Conservation (phyloP, 257 asterid genomes). For the Verbena officinalis region DNA sequence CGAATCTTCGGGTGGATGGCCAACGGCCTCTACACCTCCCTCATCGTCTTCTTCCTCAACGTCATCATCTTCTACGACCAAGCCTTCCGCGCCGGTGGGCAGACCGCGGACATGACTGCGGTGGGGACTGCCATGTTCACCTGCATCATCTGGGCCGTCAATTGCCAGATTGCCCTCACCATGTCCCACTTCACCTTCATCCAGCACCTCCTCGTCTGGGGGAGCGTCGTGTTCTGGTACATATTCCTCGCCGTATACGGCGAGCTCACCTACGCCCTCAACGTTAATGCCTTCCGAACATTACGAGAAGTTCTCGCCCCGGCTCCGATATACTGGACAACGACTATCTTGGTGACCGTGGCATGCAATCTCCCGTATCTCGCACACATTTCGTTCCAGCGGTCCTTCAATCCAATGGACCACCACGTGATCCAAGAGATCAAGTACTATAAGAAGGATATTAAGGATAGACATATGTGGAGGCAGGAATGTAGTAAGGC, state of each 20-base stretch:
- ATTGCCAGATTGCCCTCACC: slow-evolving; percentile 78
- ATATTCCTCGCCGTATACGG: slow-evolving; percentile 71
- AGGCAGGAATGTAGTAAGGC: slow-evolving; percentile 69
- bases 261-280: slow-evolving; percentile 41
- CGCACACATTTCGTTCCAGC: slow-evolving; percentile 67
- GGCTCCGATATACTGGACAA: slow-evolving; percentile 78
- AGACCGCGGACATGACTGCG: slow-evolving; percentile 88
- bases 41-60: slow-evolving; percentile 76
- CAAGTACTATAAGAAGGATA: slow-evolving; percentile 67
- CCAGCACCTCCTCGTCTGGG: slow-evolving; percentile 83
- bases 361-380: slow-evolving; percentile 82
- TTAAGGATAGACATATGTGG: slow-evolving; percentile 83
- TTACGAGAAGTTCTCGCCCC: slow-evolving; percentile 76
- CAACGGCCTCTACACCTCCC: slow-evolving; percentile 81
- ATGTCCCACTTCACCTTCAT: slow-evolving; percentile 92
- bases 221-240: slow-evolving; percentile 75
- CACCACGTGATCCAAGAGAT: slow-evolving; percentile 94
- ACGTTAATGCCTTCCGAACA: slow-evolving; percentile 60
- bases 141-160: slow-evolving; percentile 81
- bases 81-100: slow-evolving; percentile 76
- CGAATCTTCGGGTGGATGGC: slow-evolving; percentile 97
- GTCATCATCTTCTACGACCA: slow-evolving; percentile 77
- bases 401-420: slow-evolving; percentile 80
- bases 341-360: slow-evolving; percentile 69
- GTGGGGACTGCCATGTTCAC: slow-evolving; percentile 91